Evolutionary conservation across 768 basidiomycete species (phyloP), one percentile per base, ranked within the genome.

Genomic region (Tubosaeta sp.): DNA sequence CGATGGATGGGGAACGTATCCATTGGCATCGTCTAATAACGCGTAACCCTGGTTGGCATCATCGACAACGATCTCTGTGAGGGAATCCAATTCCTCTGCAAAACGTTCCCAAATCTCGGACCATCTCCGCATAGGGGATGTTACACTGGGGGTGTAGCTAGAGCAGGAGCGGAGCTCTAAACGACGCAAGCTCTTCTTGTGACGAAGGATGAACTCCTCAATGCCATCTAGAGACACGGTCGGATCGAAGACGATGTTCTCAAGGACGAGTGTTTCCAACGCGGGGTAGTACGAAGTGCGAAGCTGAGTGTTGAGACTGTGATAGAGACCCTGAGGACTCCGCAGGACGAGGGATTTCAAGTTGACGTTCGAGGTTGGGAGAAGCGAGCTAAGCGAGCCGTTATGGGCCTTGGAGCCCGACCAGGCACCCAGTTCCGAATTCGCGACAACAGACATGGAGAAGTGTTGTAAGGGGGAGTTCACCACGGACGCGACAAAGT

Each of bases 331-430:
- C 19, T 55, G 57, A 18, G 66, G 68, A 21, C 66, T 69, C 6
- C 55, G 56, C 3, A 68, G 19, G 41, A 54, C 54, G 2, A 68
- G 66, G 0, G 63, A 60, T 25, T 53, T 61, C 25, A 68, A 18
- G 18, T 49, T 56, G 38, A 21, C 0, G 1, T 59, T 66, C 2
- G 66, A 46, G 3, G 47, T 11, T 11, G 66, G 66, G 14, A 68
- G 57, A 0, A 69, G 35, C 30, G 66, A 53, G 42, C 53, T 56
- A 38, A 69, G 49, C 0, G 68, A 53, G 2, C 62, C 57, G 4
- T 68, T 68, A 19, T 59, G 42, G 2, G 58, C 48, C 44, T 69
- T 68, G 2, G 66, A 69, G 4, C 66, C 66, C 1, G 68, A 68
- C 68, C 66, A 68, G 27, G 25, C 44, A 18, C 56, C 48, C 16